phyloP scores from a whole-genome alignment of 257 asterid genomes.

The Solanum chiquidenum region DNA sequence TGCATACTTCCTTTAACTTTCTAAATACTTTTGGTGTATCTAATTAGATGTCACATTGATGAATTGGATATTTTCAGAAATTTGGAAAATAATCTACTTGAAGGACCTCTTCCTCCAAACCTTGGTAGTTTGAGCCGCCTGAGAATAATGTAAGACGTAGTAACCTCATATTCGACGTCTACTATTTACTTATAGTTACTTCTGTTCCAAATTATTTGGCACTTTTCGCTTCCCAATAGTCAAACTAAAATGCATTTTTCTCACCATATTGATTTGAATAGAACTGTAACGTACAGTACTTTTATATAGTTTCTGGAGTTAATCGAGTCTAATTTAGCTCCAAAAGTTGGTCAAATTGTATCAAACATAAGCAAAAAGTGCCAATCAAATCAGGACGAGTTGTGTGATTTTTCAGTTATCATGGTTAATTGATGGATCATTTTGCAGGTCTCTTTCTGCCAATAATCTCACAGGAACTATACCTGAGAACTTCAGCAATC shows the following conservation, averaged over 20 bases:
- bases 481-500: constrained; percentile 44
- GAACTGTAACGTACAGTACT: neutral
- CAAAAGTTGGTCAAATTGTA: neutral
- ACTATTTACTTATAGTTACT: neutral
- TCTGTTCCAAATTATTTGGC: neutral
- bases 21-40: neutral
- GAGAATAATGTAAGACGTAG: constrained; percentile 51
- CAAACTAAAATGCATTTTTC: neutral
- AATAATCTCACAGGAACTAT: constrained; percentile 69
- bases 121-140: constrained; percentile 61
- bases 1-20: neutral
- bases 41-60: constrained; percentile 8
- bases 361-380: neutral
- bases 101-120: constrained; percentile 59
- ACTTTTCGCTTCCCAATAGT: neutral
- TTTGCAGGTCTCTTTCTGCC: constrained; percentile 66
- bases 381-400: neutral
- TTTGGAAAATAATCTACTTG: constrained; percentile 73
- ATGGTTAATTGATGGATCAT: neutral
- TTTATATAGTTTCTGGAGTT: neutral
- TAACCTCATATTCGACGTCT: neutral
- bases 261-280: neutral
- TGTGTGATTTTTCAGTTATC: neutral
- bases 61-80: constrained; percentile 22
- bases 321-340: neutral